These are phyloP conservation scores for Termitomyces sp. DNA, from an alignment of 768 basidiomycete species.

Conservation along the genomic window DNA sequence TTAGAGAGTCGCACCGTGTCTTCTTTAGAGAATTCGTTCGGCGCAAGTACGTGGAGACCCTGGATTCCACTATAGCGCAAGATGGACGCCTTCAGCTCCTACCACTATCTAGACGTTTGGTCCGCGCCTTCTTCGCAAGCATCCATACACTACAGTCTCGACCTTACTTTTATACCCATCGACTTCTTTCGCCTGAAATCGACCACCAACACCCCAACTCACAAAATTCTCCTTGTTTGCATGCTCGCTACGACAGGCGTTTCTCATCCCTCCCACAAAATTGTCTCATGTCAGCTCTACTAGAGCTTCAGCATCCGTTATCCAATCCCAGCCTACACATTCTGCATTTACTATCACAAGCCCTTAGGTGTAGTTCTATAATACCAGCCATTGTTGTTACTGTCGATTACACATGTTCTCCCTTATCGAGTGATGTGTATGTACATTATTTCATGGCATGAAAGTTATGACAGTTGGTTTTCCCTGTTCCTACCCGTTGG, in stretches of 20 bases:
- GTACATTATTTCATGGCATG: background rate
- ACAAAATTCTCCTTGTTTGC: background rate
- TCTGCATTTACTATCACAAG: constrained; percentile 13
- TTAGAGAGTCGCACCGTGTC: constrained; percentile 11
- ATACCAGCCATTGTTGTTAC: constrained; percentile 12
- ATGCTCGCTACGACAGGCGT: background rate
- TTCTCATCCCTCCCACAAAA: constrained; percentile 7
- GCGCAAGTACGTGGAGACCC: constrained; percentile 2
- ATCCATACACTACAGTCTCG: constrained; percentile 22
- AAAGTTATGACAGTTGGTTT: background rate
- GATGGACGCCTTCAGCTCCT: constrained; percentile 10
- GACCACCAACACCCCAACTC: constrained; percentile 8
- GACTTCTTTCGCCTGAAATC: constrained; percentile 10
- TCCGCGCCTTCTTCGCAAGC: constrained; percentile 18
- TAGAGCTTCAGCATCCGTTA: constrained; percentile 11
- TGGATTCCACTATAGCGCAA: constrained; percentile 7
- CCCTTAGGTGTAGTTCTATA: constrained; percentile 17
- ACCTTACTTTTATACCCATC: constrained; percentile 16
- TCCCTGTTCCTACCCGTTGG: background rate
- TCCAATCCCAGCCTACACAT: constrained; percentile 2
- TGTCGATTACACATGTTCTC: constrained; percentile 4
- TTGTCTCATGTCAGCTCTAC: constrained; percentile 11
- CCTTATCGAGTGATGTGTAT: background rate
- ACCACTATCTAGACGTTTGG: constrained; percentile 18
- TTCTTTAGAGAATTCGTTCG: constrained; percentile 3